Conservation (phyloP, 2,329 filamentous ascomycete species). For the Alternaria triticina region DNA sequence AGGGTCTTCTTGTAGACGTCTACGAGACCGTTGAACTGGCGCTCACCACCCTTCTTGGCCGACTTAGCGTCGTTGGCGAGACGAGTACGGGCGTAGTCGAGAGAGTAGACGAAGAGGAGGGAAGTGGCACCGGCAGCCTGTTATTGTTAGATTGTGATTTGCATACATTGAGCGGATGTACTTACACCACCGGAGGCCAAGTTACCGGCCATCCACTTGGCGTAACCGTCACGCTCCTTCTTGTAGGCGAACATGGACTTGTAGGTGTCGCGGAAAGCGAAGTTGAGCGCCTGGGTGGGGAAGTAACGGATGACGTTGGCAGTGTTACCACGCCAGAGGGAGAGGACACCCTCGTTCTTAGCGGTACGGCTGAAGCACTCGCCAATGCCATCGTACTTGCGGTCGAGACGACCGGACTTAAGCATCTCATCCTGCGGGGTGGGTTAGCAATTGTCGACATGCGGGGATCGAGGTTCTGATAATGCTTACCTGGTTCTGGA, state of each 20-base stretch:
- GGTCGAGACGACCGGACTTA: slow-evolving; percentile 96
- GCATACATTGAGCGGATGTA: slow-evolving; percentile 34
- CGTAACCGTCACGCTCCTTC: slow-evolving; percentile 99
- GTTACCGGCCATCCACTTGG: slow-evolving; percentile 99
- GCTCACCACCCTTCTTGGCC: slow-evolving; percentile 94
- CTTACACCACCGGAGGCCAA: slow-evolving; percentile 99
- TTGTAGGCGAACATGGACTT: slow-evolving; percentile 99
- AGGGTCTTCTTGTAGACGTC: slow-evolving; percentile 99
- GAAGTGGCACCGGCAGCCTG: slow-evolving; percentile 98
- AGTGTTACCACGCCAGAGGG: slow-evolving; percentile 99
- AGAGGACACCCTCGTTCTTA: slow-evolving; percentile 88
- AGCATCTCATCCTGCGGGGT: slow-evolving; percentile 94
- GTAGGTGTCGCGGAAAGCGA: slow-evolving; percentile 99
- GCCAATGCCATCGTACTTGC: slow-evolving; percentile 89
- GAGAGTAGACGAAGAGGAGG: slow-evolving; percentile 99
- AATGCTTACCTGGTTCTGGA: slow-evolving; percentile 96
- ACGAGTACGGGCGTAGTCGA: slow-evolving; percentile 99
- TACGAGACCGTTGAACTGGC: slow-evolving; percentile 99
- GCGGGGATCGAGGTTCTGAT: not conserved
- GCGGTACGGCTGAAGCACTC: slow-evolving; percentile 97
- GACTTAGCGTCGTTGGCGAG: slow-evolving; percentile 99
- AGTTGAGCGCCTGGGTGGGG: slow-evolving; percentile 99
- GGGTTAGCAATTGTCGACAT: slow-evolving; percentile 25
- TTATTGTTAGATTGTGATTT: slow-evolving; percentile 16
- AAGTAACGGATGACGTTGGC: slow-evolving; percentile 99